Conservation (phyloP, 2,329 filamentous ascomycete species). For the Penicillium sp. region DNA sequence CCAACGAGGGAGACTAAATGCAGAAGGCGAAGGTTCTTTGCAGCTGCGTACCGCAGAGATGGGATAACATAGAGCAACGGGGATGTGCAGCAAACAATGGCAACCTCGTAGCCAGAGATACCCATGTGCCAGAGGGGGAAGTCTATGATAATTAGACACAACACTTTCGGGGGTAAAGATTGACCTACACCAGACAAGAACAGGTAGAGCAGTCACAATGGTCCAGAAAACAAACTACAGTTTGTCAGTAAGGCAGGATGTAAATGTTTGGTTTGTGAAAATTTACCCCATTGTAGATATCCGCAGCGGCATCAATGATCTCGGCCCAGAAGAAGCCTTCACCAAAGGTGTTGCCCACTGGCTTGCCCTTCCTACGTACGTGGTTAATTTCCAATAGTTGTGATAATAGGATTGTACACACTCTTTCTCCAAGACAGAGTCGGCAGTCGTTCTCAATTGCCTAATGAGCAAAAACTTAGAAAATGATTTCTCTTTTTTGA, state of each 20-base stretch:
- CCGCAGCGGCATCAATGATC: slow-evolving; percentile 76
- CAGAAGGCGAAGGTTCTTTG: slow-evolving; percentile 66
- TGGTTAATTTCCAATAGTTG: slow-evolving; percentile 22
- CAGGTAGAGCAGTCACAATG: slow-evolving; percentile 81
- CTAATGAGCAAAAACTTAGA: slow-evolving; percentile 44
- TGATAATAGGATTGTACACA: slow-evolving; percentile 51
- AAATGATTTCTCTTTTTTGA: slow-evolving; percentile 27
- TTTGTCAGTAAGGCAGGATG: slow-evolving; percentile 24
- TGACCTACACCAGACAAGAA: slow-evolving; percentile 87
- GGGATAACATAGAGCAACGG: slow-evolving; percentile 74
- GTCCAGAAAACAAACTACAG: slow-evolving; percentile 90
- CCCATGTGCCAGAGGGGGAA: slow-evolving; percentile 99
- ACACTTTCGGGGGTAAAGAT: not conserved
- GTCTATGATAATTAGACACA: slow-evolving; percentile 52
- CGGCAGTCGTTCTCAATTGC: slow-evolving; percentile 50
- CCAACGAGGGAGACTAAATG: slow-evolving; percentile 78
- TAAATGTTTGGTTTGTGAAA: not conserved
- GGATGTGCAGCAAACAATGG: slow-evolving; percentile 80
- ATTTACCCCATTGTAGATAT: slow-evolving; percentile 86
- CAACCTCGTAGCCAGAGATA: slow-evolving; percentile 89
- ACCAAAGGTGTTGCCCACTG: slow-evolving; percentile 67
- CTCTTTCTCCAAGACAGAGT: slow-evolving; percentile 67
- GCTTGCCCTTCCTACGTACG: slow-evolving; percentile 67
- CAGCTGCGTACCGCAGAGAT: slow-evolving; percentile 65
- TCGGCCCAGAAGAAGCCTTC: slow-evolving; percentile 70